Base-by-base conservation (phyloP, 2,329 filamentous ascomycete species). In the Venturia pyrina region DNA sequence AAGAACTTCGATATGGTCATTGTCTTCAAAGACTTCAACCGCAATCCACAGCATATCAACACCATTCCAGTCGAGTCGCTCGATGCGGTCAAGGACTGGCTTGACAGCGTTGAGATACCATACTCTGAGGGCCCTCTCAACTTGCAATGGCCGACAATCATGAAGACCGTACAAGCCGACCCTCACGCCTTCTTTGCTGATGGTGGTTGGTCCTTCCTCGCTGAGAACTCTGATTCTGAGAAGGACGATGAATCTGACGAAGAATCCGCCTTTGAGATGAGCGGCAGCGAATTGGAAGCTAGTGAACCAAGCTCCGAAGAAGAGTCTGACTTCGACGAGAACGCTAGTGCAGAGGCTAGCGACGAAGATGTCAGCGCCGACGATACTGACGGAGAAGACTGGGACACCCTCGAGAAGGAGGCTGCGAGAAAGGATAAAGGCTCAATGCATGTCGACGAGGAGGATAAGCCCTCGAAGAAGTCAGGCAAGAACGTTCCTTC, bases 1-100 rank as follows among this genome's bases (percentile, higher is more conserved):
- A 97, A 98, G 83, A 99, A 99, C 78, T 99, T 99, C 76, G 95
- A 99, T 78, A 87, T 99, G 77, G 95, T 99, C 24, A 93, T 98
- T 73, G 90, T 99, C 46, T 98, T 96, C 83, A 98, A 98, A 74
- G 95, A 99, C 79, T 98, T 96, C 78, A 86, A 89, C 65, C 87
- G 93, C n/a, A 78, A 91, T 2, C 93, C 93, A 1, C 89, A 89
- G 66, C 95, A 99, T 76, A 89, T 99, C 82, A 99, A 99, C 79
- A 99, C 95, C 7, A 98, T 99, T 69, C 96, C 95, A 0, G 91
- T 99, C 32, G 95, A 99, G 74, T 91, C 89, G 2, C 83, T 99
- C 3, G 95, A 99, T 71, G 88, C 91, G 65, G 93, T 99, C 70
- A 98, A 98, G 78, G 96, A 99, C 74, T 99, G 95, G 88, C 85